Evolutionary conservation across 306 rosid genomes (phyloP).

Genomic region (Medicago arabica): DNA sequence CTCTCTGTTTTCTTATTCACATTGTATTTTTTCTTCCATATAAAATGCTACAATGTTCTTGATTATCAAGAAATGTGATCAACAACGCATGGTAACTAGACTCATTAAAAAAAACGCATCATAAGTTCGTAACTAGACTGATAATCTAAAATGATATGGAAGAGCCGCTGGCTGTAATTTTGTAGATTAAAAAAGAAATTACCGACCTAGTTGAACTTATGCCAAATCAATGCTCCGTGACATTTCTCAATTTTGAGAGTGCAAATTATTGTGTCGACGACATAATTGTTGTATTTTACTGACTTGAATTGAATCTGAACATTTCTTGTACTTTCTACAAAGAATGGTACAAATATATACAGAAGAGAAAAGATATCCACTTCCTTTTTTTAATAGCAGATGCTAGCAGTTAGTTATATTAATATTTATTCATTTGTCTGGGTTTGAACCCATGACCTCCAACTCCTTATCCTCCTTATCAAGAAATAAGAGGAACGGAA

Average conservation of each 20-base stretch:
- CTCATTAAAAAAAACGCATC: too few relatives aligned
- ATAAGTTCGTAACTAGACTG: too few relatives aligned
- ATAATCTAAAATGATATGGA: not conserved
- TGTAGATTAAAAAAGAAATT: not conserved
- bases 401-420: too few relatives aligned
- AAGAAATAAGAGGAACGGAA: not conserved
- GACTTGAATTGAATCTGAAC: not conserved
- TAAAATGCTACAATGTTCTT: conserved; percentile 12
- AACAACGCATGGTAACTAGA: not conserved
- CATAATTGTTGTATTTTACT: not conserved
- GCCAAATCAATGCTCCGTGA: not conserved
- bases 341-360: not conserved
- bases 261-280: not conserved
- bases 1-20: conserved; percentile 28
- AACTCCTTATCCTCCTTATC: not conserved
- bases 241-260: not conserved
- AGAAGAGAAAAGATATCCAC: conserved; percentile 1
- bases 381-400: too few relatives aligned
- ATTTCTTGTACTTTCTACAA: conserved; percentile 6
- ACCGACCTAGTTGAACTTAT: not conserved
- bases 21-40: conserved; percentile 23
- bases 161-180: not conserved
- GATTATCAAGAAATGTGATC: conserved; percentile 13
- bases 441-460: too few relatives aligned
- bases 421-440: too few relatives aligned